A percentile compares a stretch with the other conserved stretches of the same genome.
phyloP scores from a whole-genome alignment of 2,329 filamentous ascomycete species.

The Fusarium sp. region DNA sequence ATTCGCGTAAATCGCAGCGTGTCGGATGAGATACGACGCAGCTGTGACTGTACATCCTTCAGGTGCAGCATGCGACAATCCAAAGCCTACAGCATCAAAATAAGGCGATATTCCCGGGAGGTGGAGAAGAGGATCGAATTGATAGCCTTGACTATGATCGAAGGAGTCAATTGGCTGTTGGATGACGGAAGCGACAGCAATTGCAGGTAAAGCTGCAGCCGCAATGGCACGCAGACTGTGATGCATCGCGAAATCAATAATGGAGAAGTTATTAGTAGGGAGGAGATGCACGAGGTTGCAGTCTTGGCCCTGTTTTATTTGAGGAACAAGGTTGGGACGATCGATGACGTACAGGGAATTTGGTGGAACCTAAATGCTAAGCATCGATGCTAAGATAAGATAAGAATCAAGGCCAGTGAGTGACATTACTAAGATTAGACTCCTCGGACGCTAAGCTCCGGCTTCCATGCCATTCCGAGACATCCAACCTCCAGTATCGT shows the following conservation, averaged over 20 bases:
- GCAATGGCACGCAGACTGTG: constrained; percentile 3
- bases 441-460: background rate
- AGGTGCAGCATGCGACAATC: constrained; percentile 33
- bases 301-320: background rate
- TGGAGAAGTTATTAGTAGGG: background rate
- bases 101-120: constrained; percentile 44
- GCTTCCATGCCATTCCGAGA: background rate
- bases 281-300: background rate
- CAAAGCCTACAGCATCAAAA: constrained; percentile 42
- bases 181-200: constrained; percentile 7
- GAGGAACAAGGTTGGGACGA: background rate
- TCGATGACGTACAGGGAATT: constrained; percentile 14
- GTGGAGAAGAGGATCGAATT: constrained; percentile 41
- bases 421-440: background rate
- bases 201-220: constrained; percentile 1
- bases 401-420: background rate
- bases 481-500: background rate
- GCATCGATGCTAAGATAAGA: background rate
- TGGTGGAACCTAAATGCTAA: background rate
- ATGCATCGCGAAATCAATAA: constrained; percentile 10
- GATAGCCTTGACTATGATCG: constrained; percentile 41
- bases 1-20: constrained; percentile 42
- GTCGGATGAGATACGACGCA: constrained; percentile 41
- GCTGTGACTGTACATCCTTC: constrained; percentile 39
- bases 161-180: constrained; percentile 33